Conservation (phyloP, 2,329 filamentous ascomycete species). For the Tothia fuscella region DNA sequence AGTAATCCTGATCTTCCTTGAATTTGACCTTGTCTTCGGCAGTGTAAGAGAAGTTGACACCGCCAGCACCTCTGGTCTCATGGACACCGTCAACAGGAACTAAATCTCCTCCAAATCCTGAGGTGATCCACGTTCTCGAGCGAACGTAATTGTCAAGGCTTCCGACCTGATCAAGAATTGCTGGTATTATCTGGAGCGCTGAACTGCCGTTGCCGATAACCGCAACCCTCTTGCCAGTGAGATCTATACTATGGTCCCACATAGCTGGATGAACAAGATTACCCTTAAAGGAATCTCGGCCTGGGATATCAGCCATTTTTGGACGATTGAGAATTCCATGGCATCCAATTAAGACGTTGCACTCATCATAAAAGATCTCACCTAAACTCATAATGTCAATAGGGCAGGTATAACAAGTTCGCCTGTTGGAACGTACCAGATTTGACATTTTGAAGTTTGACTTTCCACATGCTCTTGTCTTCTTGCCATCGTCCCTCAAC, state of each 20-base stretch:
- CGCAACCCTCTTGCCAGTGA: slow-evolving; percentile 43
- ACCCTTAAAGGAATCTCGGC: slow-evolving; percentile 36
- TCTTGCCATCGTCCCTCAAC: slow-evolving; percentile 45
- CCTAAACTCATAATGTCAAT: slow-evolving; percentile 36
- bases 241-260: slow-evolving; percentile 47
- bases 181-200: slow-evolving; percentile 25
- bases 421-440: slow-evolving; percentile 33
- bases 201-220: slow-evolving; percentile 42
- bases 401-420: background rate
- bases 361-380: slow-evolving; percentile 38
- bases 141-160: slow-evolving; percentile 5
- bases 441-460: slow-evolving; percentile 32
- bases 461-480: slow-evolving; percentile 38
- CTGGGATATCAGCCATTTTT: slow-evolving; percentile 36
- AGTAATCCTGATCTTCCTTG: background rate
- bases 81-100: slow-evolving; percentile 4
- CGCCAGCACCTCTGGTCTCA: slow-evolving; percentile 1
- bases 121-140: slow-evolving; percentile 1
- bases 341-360: slow-evolving; percentile 45
- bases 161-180: background rate
- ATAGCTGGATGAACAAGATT: slow-evolving; percentile 45
- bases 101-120: slow-evolving; percentile 2
- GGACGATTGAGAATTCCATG: slow-evolving; percentile 48
- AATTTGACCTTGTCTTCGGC: slow-evolving; percentile 2
- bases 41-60: slow-evolving; percentile 1